Conservation (phyloP, 2,329 filamentous ascomycete genomes). For the Gnomoniopsis smithogilvyi region DNA sequence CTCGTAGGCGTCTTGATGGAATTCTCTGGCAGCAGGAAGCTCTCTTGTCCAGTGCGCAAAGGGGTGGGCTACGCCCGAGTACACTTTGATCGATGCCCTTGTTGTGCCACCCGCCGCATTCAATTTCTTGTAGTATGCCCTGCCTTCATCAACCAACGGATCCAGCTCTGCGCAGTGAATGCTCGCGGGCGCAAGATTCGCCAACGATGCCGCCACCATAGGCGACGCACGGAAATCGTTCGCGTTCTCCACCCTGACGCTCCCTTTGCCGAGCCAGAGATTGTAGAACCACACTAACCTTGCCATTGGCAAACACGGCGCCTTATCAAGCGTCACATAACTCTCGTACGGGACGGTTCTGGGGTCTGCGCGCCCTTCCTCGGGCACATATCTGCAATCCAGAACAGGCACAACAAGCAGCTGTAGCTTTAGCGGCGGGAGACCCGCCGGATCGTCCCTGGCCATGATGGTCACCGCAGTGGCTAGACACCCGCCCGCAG, state of each 20-base stretch:
- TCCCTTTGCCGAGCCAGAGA: conserved; percentile 32
- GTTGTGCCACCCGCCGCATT: conserved; percentile 25
- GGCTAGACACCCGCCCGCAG: conserved; percentile 12
- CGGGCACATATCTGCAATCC: conserved; percentile 32
- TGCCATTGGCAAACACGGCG: conserved; percentile 31
- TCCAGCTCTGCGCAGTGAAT: conserved; percentile 33
- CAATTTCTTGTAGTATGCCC: conserved; percentile 30
- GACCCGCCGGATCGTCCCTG: not conserved
- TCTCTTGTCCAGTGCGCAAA: conserved; percentile 33
- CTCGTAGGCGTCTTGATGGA: conserved; percentile 29
- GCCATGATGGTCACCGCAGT: conserved; percentile 11
- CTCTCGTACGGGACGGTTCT: conserved; percentile 29
- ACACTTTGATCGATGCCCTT: conserved; percentile 30
- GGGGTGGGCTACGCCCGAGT: conserved; percentile 33
- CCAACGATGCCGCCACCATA: conserved; percentile 30
- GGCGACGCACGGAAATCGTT: conserved; percentile 31
- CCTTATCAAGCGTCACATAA: conserved; percentile 29
- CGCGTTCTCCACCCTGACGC: conserved; percentile 25
- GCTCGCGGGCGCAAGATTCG: conserved; percentile 29
- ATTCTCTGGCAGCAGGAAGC: conserved; percentile 30
- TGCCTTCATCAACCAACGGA: conserved; percentile 30
- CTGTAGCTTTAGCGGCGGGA: conserved; percentile 30
- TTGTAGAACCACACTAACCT: conserved; percentile 35
- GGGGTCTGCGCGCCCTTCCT: conserved; percentile 26
- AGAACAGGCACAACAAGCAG: conserved; percentile 32